These are phyloP conservation scores for Moniliophthora roreri DNA, from an alignment of 1,284 basidiomycete genomes.

Conservation along the genomic window DNA sequence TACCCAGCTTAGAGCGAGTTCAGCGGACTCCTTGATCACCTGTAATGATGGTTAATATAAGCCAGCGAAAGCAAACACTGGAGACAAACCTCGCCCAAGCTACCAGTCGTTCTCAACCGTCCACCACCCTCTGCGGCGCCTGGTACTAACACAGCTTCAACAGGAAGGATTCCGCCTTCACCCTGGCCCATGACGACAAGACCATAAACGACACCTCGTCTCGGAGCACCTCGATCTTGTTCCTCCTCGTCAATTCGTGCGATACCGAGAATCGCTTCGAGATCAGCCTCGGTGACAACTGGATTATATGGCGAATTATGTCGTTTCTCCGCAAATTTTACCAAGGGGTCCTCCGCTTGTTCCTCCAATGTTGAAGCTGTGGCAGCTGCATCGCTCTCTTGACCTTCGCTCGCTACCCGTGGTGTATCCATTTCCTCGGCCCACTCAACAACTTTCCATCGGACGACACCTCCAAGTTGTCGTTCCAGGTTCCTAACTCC, in stretches of 20 bases:
- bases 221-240: constrained; percentile 21
- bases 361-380: no score
- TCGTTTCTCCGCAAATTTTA: background rate
- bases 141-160: constrained; percentile 77
- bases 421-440: constrained; percentile 62
- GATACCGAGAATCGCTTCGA: constrained; percentile 86
- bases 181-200: constrained; percentile 88
- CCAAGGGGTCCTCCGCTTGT: background rate
- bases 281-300: constrained; percentile 65
- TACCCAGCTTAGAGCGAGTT: constrained; percentile 85
- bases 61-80: constrained; percentile 6
- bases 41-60: constrained; percentile 23
- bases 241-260: constrained; percentile 83
- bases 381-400: no score
- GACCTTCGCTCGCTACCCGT: no score
- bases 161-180: constrained; percentile 83
- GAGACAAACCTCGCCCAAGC: constrained; percentile 65
- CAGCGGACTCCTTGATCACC: constrained; percentile 88
- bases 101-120: constrained; percentile 76
- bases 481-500: constrained; percentile 92
- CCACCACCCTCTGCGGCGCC: constrained; percentile 47
- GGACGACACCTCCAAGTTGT: constrained; percentile 81
- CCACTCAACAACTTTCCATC: constrained; percentile 90
- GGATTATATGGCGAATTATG: constrained; percentile 48
- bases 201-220: constrained; percentile 79